These are phyloP conservation scores for Diaporthe sp. DNA, from an alignment of 2,329 filamentous ascomycete genomes.

Conservation along the genomic window DNA sequence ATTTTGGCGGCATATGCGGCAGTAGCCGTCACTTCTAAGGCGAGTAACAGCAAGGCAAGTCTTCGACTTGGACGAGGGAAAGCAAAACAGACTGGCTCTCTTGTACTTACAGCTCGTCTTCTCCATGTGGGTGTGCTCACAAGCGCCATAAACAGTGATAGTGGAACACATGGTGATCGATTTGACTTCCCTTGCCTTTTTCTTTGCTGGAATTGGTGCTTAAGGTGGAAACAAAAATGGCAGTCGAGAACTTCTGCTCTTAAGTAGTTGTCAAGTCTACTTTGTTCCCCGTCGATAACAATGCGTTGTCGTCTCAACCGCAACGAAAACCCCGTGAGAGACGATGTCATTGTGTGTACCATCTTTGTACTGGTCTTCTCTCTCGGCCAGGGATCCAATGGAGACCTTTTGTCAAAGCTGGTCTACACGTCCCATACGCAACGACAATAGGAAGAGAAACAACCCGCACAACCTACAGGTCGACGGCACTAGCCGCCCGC, in stretches of 20 bases:
- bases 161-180: neutral
- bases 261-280: neutral
- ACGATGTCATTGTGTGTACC: neutral
- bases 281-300: neutral
- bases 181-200: neutral
- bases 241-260: accelerated
- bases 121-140: neutral
- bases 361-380: neutral
- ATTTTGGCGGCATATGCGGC: too few species aligned
- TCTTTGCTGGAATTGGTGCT: neutral
- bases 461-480: neutral
- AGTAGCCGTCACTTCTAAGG: accelerated
- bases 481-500: neutral
- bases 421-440: neutral
- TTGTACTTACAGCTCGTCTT: neutral
- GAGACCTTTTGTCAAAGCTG: neutral
- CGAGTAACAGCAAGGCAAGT: neutral
- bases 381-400: neutral
- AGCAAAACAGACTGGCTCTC: neutral
- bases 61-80: neutral
- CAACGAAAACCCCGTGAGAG: neutral
- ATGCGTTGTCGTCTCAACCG: neutral
- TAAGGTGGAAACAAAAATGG: neutral
- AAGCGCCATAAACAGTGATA: neutral
- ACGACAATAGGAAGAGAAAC: neutral